Evolutionary conservation across 192 early-diverging fungal species (phyloP).

Genomic region (Podochytrium sp.): DNA sequence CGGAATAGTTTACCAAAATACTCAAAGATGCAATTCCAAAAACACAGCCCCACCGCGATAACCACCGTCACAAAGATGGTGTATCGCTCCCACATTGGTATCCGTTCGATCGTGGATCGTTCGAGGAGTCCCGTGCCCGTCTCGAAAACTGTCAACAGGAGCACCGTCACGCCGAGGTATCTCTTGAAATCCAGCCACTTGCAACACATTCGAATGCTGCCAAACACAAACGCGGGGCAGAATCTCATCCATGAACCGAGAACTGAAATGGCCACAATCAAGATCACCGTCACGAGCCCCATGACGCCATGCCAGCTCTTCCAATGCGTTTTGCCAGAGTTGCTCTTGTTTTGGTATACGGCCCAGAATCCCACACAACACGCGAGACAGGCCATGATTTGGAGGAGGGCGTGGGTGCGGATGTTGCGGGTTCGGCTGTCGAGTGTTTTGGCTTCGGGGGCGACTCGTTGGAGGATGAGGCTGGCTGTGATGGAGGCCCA

Average conservation of each 20-base stretch:
- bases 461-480: neutral
- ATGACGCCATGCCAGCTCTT: constrained; percentile 2
- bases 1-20: neutral
- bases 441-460: neutral
- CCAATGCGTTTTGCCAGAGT: constrained; percentile 7
- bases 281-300: constrained; percentile 9
- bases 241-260: neutral
- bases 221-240: constrained; percentile 7
- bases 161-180: neutral
- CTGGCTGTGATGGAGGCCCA: neutral
- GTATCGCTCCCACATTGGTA: neutral
- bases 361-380: constrained; percentile 7
- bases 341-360: neutral
- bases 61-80: neutral
- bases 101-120: neutral
- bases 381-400: neutral
- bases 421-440: neutral
- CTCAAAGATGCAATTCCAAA: constrained; percentile 9
- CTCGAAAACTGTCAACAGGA: neutral
- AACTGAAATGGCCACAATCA: neutral
- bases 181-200: neutral
- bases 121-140: neutral
- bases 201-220: neutral
- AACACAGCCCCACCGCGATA: neutral
- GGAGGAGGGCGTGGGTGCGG: constrained; percentile 6